phyloP scores from a whole-genome alignment of 805 yeast species.

The Vanderwaltozyma polyspora region DNA sequence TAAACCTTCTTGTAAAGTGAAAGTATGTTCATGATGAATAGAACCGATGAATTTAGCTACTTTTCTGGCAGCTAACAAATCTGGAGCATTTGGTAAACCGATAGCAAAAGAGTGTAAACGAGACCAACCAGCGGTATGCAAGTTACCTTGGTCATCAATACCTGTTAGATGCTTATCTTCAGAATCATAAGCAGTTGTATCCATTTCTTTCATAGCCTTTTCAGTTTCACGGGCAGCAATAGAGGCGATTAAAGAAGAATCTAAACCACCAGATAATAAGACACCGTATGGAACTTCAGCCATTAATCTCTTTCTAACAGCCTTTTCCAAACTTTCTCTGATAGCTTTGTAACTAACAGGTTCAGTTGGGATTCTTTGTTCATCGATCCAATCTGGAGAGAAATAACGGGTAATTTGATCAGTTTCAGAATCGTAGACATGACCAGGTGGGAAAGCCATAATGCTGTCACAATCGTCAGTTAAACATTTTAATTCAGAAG shows the following conservation, averaged over 20 bases:
- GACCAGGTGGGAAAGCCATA: constrained; percentile 96
- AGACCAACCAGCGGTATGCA: constrained; percentile 67
- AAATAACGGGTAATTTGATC: constrained; percentile 80
- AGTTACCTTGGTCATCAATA: constrained; percentile 78
- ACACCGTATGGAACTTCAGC: constrained; percentile 99
- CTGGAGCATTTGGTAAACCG: constrained; percentile 97
- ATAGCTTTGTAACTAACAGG: constrained; percentile 63
- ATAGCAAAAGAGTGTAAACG: constrained; percentile 91
- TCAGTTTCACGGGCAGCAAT: constrained; percentile 95
- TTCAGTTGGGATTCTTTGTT: constrained; percentile 54
- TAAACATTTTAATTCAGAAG: constrained; percentile 89
- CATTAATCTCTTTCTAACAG: constrained; percentile 98
- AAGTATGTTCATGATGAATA: constrained; percentile 94
- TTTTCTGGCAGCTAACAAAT: constrained; percentile 87
- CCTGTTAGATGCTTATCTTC: constrained; percentile 61
- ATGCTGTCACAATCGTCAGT: constrained; percentile 91
- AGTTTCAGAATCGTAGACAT: constrained; percentile 84
- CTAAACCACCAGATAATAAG: constrained; percentile 91
- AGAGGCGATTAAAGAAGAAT: constrained; percentile 90
- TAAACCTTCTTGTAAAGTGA: constrained; percentile 92
- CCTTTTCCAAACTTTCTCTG: constrained; percentile 76
- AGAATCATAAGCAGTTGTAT: background rate
- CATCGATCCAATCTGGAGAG: constrained; percentile 94
- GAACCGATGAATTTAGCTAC: constrained; percentile 96
- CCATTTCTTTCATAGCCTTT: constrained; percentile 33